phyloP scores from a whole-genome alignment of 306 rosid genomes.

The Acacia acuminata region DNA sequence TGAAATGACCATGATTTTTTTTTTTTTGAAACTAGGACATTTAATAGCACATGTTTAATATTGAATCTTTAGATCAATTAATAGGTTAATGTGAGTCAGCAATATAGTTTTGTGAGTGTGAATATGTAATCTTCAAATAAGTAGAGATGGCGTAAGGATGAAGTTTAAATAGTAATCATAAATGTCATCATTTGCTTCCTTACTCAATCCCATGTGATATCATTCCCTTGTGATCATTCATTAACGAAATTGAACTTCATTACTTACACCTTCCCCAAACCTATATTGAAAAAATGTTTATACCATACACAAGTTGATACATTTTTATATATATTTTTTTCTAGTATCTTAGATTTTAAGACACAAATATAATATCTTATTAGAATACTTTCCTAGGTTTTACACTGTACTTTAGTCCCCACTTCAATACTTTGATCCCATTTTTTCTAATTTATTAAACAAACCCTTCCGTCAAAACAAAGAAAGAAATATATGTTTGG shows the following conservation, averaged over 20 bases:
- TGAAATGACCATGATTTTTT: not conserved
- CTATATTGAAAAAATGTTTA: not conserved
- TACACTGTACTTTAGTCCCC: not conserved
- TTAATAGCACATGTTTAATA: not conserved
- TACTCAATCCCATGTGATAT: constrained; percentile 39
- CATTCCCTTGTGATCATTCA: constrained; percentile 28
- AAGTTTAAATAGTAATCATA: constrained; percentile 25
- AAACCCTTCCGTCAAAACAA: not conserved
- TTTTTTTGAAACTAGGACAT: not conserved
- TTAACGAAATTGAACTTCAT: constrained; percentile 14
- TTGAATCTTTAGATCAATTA: not conserved
- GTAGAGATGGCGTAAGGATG: constrained; percentile 24
- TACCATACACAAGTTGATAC: not conserved
- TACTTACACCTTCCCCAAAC: not conserved
- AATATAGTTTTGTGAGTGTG: not conserved
- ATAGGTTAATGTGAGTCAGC: not conserved
- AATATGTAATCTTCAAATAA: not conserved
- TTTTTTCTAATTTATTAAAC: not conserved
- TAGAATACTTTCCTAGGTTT: not conserved
- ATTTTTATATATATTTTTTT: not conserved
- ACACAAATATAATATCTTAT: not conserved
- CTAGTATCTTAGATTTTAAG: not conserved
- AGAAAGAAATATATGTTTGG: not conserved
- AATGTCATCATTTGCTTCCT: not conserved
- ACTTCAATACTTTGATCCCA: not conserved